These are phyloP conservation scores for Zoysia pacifica DNA, from an alignment of 176 grass and related monocot species.

Conservation along the genomic window DNA sequence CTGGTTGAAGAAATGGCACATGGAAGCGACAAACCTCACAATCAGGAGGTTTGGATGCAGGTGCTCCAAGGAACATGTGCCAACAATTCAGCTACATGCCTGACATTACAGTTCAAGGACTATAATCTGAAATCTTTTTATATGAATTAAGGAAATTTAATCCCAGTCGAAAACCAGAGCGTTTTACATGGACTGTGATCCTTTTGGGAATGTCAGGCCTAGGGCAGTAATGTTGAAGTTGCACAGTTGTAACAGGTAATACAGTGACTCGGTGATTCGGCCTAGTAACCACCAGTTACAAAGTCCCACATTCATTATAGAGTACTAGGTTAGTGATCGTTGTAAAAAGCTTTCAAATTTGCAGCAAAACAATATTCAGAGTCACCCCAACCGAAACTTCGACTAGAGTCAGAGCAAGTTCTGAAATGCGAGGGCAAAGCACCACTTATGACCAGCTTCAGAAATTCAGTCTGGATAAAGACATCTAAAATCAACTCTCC, in stretches of 20 bases:
- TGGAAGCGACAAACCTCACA: not conserved
- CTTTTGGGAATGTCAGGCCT: not conserved
- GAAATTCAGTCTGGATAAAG: not conserved
- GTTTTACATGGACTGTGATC: not conserved
- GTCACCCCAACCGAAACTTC: not conserved
- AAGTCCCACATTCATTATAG: not conserved
- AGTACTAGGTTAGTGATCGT: not conserved
- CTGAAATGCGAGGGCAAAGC: not conserved
- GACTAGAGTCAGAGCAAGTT: not conserved
- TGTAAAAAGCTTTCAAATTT: not conserved
- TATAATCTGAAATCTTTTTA: not conserved
- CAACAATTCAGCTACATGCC: not conserved
- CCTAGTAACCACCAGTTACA: not conserved
- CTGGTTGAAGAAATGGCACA: not conserved
- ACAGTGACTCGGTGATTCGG: not conserved
- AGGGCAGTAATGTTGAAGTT: not conserved
- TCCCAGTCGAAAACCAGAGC: not conserved
- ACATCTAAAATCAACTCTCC: not conserved
- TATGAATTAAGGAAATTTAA: not conserved
- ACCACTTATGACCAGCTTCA: not conserved
- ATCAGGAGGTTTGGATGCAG: not conserved
- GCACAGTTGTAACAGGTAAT: no score
- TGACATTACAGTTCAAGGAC: not conserved
- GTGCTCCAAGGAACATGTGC: not conserved
- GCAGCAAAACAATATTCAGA: not conserved